phyloP scores from a whole-genome alignment of 306 rosid genomes.

The Boehmeria nivea region DNA sequence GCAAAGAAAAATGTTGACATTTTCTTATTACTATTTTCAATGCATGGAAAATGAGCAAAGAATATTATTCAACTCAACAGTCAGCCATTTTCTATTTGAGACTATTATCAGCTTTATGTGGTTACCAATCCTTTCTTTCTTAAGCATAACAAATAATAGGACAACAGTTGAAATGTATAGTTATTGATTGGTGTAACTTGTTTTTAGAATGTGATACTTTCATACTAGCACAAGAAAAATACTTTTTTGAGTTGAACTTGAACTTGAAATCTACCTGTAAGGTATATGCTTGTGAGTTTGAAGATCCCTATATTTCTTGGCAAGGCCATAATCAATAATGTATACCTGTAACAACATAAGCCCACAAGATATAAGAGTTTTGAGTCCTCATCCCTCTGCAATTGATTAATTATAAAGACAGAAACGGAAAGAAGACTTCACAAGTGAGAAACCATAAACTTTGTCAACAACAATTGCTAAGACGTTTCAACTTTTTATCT shows the following conservation, averaged over 20 bases:
- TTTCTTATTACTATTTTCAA: no score
- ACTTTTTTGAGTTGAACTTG: conserved; percentile 11
- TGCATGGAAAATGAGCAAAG: no score
- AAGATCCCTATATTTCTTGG: conserved; percentile 92
- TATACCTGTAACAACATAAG: conserved; percentile 61
- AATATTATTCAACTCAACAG: no score
- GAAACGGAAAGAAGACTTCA: background rate
- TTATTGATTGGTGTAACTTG: no score
- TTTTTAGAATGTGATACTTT: no score
- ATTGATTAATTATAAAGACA: background rate
- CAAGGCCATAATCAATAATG: conserved; percentile 92
- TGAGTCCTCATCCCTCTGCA: background rate
- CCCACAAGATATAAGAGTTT: background rate
- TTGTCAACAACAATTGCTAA: background rate
- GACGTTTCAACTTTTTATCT: background rate
- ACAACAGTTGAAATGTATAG: no score
- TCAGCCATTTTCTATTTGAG: no score
- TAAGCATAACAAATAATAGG: no score
- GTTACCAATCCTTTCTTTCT: no score
- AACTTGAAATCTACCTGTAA: conserved; percentile 58
- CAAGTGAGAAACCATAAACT: background rate
- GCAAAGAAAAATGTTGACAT: no score
- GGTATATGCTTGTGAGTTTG: conserved; percentile 98
- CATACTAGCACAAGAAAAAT: no score
- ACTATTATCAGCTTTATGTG: no score